Conservation (phyloP, 129 eudicot species). For the Silybum marianum region DNA sequence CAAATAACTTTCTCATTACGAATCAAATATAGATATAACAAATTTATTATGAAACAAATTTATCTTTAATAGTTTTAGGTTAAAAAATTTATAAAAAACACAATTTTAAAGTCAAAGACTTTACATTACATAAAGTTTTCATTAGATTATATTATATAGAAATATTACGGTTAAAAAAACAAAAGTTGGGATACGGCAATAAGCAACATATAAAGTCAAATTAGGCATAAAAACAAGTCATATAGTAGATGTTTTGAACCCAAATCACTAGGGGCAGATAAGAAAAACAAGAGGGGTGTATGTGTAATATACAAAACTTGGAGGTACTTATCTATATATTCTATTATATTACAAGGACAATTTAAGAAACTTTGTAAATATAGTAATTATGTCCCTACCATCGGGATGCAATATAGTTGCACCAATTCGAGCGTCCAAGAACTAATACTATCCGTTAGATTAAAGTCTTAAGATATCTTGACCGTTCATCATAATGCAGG, state of each 20-base stretch:
- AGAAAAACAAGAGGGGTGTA: not conserved
- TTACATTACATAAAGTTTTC: too few relatives aligned
- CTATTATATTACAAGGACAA: conserved; percentile 22
- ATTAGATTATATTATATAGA: too few relatives aligned
- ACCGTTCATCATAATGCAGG: conserved; percentile 11
- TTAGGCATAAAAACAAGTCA: too few relatives aligned
- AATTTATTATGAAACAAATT: too few relatives aligned
- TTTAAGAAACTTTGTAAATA: conserved; percentile 12
- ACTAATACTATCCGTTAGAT: conserved; percentile 26
- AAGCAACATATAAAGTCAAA: too few relatives aligned
- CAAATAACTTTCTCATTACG: too few relatives aligned
- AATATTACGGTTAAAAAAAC: too few relatives aligned
- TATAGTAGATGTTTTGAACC: not conserved
- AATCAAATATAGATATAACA: too few relatives aligned
- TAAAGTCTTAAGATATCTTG: conserved; percentile 6
- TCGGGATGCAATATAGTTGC: not conserved
- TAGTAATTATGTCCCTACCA: conserved; percentile 34
- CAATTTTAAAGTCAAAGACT: too few relatives aligned
- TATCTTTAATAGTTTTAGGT: too few relatives aligned
- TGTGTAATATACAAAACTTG: conserved; percentile 29
- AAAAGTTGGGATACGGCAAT: too few relatives aligned
- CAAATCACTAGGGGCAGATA: not conserved
- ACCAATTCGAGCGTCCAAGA: conserved; percentile 6
- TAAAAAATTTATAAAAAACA: too few relatives aligned
- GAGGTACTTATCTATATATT: conserved; percentile 16